These are phyloP conservation scores for Sicyos baderoa DNA, from an alignment of 306 rosid genomes.

Conservation along the genomic window DNA sequence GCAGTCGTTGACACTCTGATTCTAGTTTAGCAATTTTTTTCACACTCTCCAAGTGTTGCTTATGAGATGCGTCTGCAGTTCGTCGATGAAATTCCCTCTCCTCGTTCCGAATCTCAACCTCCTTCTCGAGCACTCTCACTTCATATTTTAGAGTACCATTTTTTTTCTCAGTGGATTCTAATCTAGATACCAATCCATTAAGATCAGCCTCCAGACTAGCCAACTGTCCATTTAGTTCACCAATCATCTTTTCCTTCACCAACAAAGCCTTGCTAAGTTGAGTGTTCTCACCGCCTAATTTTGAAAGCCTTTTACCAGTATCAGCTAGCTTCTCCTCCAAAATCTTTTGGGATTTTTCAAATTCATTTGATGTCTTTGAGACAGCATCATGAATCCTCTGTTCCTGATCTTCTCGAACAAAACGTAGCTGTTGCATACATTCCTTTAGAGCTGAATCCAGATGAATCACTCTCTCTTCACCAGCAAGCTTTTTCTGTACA, in stretches of 20 bases:
- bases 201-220: slow-evolving; percentile 47
- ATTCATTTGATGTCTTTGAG: slow-evolving; percentile 57
- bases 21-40: slow-evolving; percentile 73
- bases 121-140: slow-evolving; percentile 78
- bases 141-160: slow-evolving; percentile 58
- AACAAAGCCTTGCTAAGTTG: slow-evolving; percentile 50
- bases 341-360: slow-evolving; percentile 39
- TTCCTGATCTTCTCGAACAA: slow-evolving; percentile 82
- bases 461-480: slow-evolving; percentile 61
- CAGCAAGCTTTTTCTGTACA: slow-evolving; percentile 39
- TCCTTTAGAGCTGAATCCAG: slow-evolving; percentile 78
- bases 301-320: slow-evolving; percentile 48
- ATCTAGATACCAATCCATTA: slow-evolving; percentile 43
- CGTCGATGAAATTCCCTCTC: slow-evolving; percentile 74
- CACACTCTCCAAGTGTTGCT: slow-evolving; percentile 60
- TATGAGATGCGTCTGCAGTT: slow-evolving; percentile 65
- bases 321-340: slow-evolving; percentile 62
- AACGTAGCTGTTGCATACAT: slow-evolving; percentile 79
- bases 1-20: slow-evolving; percentile 88
- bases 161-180: slow-evolving; percentile 62
- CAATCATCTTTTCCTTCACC: slow-evolving; percentile 55
- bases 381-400: slow-evolving; percentile 68
- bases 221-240: slow-evolving; percentile 52
- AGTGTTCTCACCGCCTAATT: slow-evolving; percentile 46
- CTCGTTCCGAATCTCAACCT: slow-evolving; percentile 83